Evolutionary conservation across 2,329 filamentous ascomycete species (phyloP).

Genomic region (Paecilomyces sp.): DNA sequence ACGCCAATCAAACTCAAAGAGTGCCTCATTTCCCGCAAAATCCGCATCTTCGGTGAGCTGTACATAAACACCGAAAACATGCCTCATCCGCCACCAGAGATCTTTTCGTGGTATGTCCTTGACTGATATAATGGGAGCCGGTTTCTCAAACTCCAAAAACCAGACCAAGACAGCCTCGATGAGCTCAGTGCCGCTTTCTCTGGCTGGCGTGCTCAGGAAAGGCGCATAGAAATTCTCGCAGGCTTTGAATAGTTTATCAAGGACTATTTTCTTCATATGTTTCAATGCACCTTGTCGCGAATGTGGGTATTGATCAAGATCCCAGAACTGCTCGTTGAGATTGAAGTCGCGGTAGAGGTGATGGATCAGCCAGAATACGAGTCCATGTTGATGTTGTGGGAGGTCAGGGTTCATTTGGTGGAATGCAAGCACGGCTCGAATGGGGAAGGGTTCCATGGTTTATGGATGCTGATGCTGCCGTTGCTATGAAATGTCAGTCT

Average conservation of each 20-base stretch:
- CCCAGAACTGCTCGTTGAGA: not conserved
- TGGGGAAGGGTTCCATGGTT: not conserved
- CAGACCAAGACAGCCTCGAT: not conserved
- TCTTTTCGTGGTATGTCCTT: not conserved
- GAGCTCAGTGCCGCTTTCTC: not conserved
- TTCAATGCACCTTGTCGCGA: not conserved
- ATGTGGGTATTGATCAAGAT: not conserved
- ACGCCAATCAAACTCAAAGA: too few species aligned
- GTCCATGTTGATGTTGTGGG: not conserved
- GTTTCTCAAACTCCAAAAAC: not conserved
- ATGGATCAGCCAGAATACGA: not conserved
- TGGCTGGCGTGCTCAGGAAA: not conserved
- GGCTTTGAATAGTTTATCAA: not conserved
- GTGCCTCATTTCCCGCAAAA: too few species aligned
- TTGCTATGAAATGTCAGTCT: too few species aligned
- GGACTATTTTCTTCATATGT: too few species aligned
- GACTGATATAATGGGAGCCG: not conserved
- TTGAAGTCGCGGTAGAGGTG: not conserved
- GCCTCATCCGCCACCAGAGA: too few species aligned
- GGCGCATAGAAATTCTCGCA: not conserved
- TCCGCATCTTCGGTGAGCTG: too few species aligned
- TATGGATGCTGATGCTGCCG: not conserved
- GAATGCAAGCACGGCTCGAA: not conserved
- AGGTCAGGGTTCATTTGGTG: not conserved
- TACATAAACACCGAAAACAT: too few species aligned